A percentile compares a stretch with the other conserved stretches of the same genome.
Conservation (phyloP, 129 eudicot genomes). For the Deinandra increscens region DNA sequence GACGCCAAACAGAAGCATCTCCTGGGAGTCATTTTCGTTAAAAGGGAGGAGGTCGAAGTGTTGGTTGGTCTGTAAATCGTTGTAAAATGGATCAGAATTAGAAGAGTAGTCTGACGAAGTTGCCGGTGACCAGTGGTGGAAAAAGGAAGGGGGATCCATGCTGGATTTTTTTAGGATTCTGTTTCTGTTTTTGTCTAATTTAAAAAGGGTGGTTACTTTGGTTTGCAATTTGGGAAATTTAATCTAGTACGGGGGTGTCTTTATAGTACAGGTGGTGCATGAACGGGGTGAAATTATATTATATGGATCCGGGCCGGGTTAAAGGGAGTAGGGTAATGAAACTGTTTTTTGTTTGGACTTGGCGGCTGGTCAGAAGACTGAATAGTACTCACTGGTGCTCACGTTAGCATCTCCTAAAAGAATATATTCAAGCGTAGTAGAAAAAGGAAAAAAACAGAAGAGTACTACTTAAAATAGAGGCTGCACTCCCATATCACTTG, state of each 20-base stretch:
- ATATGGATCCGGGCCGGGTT: background rate
- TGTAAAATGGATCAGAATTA: background rate
- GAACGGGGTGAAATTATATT: background rate
- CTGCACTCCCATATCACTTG: too few relatives aligned
- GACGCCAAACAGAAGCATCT: conserved; percentile 41
- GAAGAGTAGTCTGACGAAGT: conserved; percentile 9
- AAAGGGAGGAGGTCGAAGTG: conserved; percentile 36
- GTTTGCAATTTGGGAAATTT: background rate
- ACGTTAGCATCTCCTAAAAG: conserved; percentile 4
- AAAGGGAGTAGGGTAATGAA: conserved; percentile 4
- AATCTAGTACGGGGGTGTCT: background rate
- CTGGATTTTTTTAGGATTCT: background rate
- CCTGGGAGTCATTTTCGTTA: conserved; percentile 40
- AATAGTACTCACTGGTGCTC: background rate
- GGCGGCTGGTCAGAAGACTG: conserved; percentile 25
- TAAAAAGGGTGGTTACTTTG: background rate
- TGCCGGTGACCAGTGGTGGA: background rate
- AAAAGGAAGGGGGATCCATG: conserved; percentile 18
- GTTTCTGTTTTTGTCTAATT: background rate
- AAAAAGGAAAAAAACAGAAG: too few relatives aligned
- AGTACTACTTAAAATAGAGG: too few relatives aligned
- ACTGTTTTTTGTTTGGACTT: conserved; percentile 22
- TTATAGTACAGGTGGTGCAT: conserved; percentile 17
- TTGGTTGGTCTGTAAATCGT: background rate
- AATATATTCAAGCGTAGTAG: background rate